Conservation (phyloP, 2,329 filamentous ascomycete species). For the Fusarium coicis region DNA sequence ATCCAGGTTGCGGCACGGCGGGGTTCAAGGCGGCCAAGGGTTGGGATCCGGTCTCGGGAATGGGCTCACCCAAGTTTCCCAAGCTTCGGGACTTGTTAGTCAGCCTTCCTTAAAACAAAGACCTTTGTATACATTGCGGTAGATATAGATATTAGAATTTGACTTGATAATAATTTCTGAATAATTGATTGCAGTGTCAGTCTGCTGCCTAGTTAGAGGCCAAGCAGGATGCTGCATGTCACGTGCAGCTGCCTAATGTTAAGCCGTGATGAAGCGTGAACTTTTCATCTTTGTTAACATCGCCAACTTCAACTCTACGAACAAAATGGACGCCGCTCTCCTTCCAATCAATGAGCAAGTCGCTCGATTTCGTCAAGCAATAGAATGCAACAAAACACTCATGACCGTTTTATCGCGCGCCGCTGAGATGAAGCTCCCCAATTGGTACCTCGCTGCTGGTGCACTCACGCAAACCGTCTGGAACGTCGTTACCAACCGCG, state of each 20-base stretch:
- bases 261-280: background rate
- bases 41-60: conserved; percentile 8
- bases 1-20: background rate
- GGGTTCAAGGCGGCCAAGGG: conserved; percentile 7
- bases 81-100: conserved; percentile 3
- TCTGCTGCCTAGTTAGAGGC: background rate
- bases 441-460: conserved; percentile 52
- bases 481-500: conserved; percentile 46
- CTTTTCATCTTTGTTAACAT: background rate
- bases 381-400: conserved; percentile 46
- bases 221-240: background rate
- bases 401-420: conserved; percentile 43
- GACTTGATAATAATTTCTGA: background rate
- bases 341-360: conserved; percentile 45
- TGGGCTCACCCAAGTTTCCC: background rate
- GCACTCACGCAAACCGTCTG: conserved; percentile 53
- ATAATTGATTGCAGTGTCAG: background rate
- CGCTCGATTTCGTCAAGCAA: conserved; percentile 30
- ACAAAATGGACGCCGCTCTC: conserved; percentile 30
- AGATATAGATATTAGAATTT: background rate
- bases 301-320: background rate
- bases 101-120: background rate
- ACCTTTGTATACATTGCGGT: fast-evolving
- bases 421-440: conserved; percentile 43
- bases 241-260: background rate